Base-by-base conservation (phyloP, 495 filamentous ascomycete species). In the Filosporella fistucella region DNA sequence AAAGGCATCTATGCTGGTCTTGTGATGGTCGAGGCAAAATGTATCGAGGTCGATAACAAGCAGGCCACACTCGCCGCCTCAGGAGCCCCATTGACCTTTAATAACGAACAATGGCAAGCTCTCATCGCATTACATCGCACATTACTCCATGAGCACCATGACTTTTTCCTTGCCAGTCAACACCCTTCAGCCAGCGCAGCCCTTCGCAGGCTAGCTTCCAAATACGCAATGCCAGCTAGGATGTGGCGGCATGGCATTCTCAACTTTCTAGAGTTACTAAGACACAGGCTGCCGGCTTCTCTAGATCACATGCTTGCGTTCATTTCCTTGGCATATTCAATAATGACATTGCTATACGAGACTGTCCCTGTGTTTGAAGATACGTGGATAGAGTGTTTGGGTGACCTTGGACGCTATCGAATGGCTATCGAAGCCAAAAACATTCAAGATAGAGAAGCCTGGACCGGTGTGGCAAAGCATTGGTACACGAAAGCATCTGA, bases 351-450 rank as follows among this genome's bases (percentile, higher is more conserved):
- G 3, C 68, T 93, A 0, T 75, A 85, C 48, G 88, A 91, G 59
- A 89, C 83, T 0, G 82, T 90, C 0, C 75, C 82, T 1, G 65
- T 73, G 0, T 94, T 91, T 57, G 75, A 85, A 52, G 86, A 91
- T 42, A 94, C 84, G 0, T 95, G 91, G 90, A 85, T 95, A 14
- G 91, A 96, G 54, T 95, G 87, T 56, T 69, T 96, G 0, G 88
- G 89, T 0, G 88, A 93, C 62, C 64, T 91, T 2, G 82, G 78
- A 0, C 65, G 67, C 2, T 74, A 72, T 38, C 41, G 70, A 0
- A 89, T 93, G 85, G 86, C 84, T 1, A 82, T 90, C 14, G 85
- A 93, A 60, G 83, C 89, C 39, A 71, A 77, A 22, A 80, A 88
- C 42, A 65, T 81, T 18, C 65, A 74, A 10, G 87, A 93, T 38